Evolutionary conservation across 495 filamentous ascomycete species (phyloP), one percentile per base, ranked within the genome.

Genomic region (Letharia columbiana): DNA sequence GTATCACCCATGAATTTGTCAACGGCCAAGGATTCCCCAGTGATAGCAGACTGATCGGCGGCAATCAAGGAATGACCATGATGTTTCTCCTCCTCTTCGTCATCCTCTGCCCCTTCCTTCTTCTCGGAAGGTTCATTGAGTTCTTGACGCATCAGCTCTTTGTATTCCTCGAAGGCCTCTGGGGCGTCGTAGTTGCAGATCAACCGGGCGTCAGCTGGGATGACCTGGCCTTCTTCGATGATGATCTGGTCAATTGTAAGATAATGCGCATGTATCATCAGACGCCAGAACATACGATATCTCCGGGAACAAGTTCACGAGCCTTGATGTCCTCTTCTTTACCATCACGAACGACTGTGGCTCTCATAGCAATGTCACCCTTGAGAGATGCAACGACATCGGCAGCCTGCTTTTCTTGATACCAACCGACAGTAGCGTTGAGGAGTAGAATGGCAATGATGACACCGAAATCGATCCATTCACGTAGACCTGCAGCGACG

Each of bases 371-470:
- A 74, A 92, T 92, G 71, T 91, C 89, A 80, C 89, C 89, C 79
- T 91, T 91, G 52, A 92, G 78, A 66, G 80, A 84, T 64, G 88
- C 88, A 67, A 92, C 89, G 71, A 92, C 88, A 76, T 92, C 89
- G 67, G 88, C 89, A 67, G 89, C 89, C 78, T 91, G 88, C 78
- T 91, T 91, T 76, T 92, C 89, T 75, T 92, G 89, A 76, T 91
- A 92, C 84, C 88, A 92, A 79, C 89, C 89, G 74, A 91, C 89
- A 62, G 81, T 73, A 65, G 89, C 89, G 79, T 92, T 92, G 66
- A 92, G 86, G 68, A 87, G 78, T 40, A 92, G 75, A 69, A 92
- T 91, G 74, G 86, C 89, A 66, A 89, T 87, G 75, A 92, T 92
- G 70, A 92, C 88, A 80, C 89, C 89, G 64, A 91, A 89, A 74